These are phyloP conservation scores for Umbelopsis vinacea DNA, from an alignment of 192 early-diverging fungal species.

Conservation along the genomic window DNA sequence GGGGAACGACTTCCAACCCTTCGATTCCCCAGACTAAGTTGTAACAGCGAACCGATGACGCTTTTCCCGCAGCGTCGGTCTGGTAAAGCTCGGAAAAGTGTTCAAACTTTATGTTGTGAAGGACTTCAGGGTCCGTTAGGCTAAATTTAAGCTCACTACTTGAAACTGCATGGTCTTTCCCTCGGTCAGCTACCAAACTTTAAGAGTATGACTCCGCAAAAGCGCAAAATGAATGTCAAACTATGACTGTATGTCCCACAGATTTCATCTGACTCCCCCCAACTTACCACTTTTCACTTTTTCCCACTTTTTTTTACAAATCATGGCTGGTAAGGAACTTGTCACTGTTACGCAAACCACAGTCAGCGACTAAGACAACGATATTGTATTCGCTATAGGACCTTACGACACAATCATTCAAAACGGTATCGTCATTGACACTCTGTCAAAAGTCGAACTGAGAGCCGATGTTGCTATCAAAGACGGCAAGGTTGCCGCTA, in stretches of 20 bases:
- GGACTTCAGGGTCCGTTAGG: constrained; percentile 15
- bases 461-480: constrained; percentile 27
- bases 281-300: neutral
- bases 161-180: neutral
- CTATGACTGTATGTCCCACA: neutral
- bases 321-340: neutral
- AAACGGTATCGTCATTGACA: constrained; percentile 31
- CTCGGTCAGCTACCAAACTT: neutral
- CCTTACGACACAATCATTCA: constrained; percentile 33
- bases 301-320: neutral
- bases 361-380: neutral
- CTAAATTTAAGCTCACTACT: neutral
- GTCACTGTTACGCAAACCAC: neutral
- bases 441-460: constrained; percentile 5
- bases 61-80: neutral
- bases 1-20: no score
- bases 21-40: no score
- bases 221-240: neutral
- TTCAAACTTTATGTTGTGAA: neutral
- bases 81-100: neutral
- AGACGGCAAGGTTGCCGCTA: constrained; percentile 21
- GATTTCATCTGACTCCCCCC: neutral
- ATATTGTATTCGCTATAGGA: neutral
- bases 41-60: neutral
- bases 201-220: no score